Base-by-base conservation (phyloP, 768 basidiomycete genomes). In the Trametes sanguinea region DNA sequence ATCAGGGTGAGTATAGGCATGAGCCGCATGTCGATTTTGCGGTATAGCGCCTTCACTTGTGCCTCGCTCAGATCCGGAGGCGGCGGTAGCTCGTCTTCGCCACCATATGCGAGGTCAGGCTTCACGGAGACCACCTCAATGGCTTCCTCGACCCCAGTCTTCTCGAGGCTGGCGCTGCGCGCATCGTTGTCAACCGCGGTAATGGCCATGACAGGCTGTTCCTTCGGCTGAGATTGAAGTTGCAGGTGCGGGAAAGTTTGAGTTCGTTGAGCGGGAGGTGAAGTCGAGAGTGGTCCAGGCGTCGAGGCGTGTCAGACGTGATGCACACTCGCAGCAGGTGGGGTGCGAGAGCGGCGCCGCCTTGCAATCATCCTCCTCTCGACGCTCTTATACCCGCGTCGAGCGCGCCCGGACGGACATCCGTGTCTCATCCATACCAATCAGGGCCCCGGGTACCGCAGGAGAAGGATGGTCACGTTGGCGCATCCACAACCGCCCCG, bases 51-150 rank as follows among this genome's bases (percentile, higher is more conserved):
- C 59, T 73, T 78, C 74, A 88, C 84, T 59, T 65, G 77, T 73
- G 86, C 84, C 59, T 70, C 69, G 1, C 82, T 82, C 27, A 85
- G 65, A 22, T 56, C 51, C 50, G 81, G 81, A 2, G 82, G 81
- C 0, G 78, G 77, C 16, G 80, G 82, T 5, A 82, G 77, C 2
- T 66, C 69, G 2, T 76, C 74, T 33, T 83, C 81, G 27, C 79
- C 80, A 11, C 77, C 81, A 62, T 81, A 81, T 57, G 80, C 78
- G 39, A 67, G 17, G 9, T 45, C 53, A 10, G 37, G 33, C 50
- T 50, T 45, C 27, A 51, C 30, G 14, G 47, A 16, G 30, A 32
- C 37, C 27, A 51, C 27, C 17, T 48, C 37, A 7, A 42, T 43
- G 13, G 16, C 27, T 46, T 22, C 45, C 30, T 42, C 57, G 32